Evolutionary conservation across 192 early-diverging fungal species (phyloP).

Genomic region (Phlyctochytrium bullatum): DNA sequence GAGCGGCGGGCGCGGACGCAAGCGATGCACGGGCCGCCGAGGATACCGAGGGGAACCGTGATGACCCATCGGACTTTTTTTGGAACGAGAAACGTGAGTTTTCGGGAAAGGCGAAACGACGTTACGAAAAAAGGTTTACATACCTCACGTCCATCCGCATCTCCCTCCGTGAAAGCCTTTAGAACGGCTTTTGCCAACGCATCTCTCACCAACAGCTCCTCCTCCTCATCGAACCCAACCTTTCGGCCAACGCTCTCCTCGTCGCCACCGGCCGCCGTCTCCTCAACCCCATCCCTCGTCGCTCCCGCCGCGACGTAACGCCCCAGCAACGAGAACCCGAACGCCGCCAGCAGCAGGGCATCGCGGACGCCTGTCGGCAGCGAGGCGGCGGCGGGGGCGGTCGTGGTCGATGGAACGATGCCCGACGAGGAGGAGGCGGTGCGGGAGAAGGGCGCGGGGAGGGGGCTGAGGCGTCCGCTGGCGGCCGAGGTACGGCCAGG

Average conservation of each 20-base stretch:
- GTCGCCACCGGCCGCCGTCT: neutral
- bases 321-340: slow-evolving; percentile 10
- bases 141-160: neutral
- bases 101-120: neutral
- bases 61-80: no score
- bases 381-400: no score
- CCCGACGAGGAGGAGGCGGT: no score
- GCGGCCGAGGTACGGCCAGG: no score
- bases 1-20: no score
- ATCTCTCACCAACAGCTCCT: slow-evolving; percentile 12
- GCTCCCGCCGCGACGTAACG: neutral
- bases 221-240: neutral
- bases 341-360: slow-evolving; percentile 5
- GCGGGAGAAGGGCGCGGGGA: no score
- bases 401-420: no score
- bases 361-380: no score
- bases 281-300: neutral
- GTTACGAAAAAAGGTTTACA: neutral
- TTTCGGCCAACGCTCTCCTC: neutral
- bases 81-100: neutral
- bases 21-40: no score
- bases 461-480: no score
- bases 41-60: no score
- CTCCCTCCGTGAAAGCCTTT: neutral
- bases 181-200: slow-evolving; percentile 9